Base-by-base conservation (phyloP, 345 rosid genomes). In the Gossypioides kirkii region DNA sequence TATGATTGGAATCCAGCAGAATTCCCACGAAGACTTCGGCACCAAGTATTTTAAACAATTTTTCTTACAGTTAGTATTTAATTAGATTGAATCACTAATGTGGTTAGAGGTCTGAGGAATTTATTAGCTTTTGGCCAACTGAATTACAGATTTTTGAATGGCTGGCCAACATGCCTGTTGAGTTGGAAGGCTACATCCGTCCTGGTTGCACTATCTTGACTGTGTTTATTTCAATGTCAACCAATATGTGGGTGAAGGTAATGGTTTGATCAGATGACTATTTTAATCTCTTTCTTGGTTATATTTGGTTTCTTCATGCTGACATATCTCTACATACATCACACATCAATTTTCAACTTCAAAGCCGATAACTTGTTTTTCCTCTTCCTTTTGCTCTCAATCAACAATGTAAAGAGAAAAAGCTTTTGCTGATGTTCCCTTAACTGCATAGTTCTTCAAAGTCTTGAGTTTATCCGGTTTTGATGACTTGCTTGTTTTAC, bases 1-100 rank as follows among this genome's bases (percentile, higher is more conserved):
- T 92, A 92, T 81, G 99, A 95, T 72, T 95, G 99, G 99, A 95
- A 95, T 84, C 99, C 98, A 2, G 98, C 98, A 3, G 99, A 95
- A 79, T 95, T 95, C 77, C 99, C 99, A 1, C 86, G 99, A 87
- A 90, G 97, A 86, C 98, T 95, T 58, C 97, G 98, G 74, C 99
- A 86, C 79, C 99, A 95, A 91, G 99, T 95, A 95, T 80, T 79
- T 84, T 84, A 84, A 86, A 79, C 80, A 84, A 77, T 81, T 84
- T 54, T 80, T 79, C 28, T 85, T 83, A 69, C 85, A 86, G 90
- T 90, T 88, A 89, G 94, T 89, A 80, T 84, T 83, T 80, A 26
- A 73, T 76, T 70, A 77, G 54, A 41, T 76, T 43, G 64, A 61
- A 36, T 59, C 61, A 22, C 63, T 61, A 50, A 54, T 56, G 41